A percentile compares a stretch with the other conserved stretches of the same genome.
These are phyloP conservation scores for Asclepias syriaca DNA, from an alignment of 257 asterid species.

Conservation along the genomic window DNA sequence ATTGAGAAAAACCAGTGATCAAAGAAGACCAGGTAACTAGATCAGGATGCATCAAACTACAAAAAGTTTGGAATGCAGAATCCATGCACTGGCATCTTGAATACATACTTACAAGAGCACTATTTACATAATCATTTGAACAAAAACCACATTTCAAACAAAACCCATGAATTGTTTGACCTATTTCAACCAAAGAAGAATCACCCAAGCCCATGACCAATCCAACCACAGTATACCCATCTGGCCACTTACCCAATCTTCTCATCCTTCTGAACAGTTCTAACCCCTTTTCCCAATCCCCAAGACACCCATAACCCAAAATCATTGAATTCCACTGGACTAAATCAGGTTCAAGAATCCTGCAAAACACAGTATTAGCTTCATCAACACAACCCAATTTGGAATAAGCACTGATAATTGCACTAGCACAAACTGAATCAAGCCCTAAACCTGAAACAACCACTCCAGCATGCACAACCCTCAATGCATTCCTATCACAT, in stretches of 20 bases:
- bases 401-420: constrained; percentile 67
- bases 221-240: constrained; percentile 70
- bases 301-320: constrained; percentile 48
- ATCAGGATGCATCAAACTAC: constrained; percentile 45
- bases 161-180: constrained; percentile 53
- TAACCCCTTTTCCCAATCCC: constrained; percentile 41
- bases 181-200: constrained; percentile 22
- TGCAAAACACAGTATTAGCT: constrained; percentile 43
- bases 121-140: constrained; percentile 51
- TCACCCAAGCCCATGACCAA: constrained; percentile 34
- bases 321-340: constrained; percentile 77
- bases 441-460: constrained; percentile 49
- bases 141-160: constrained; percentile 50
- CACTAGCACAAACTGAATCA: constrained; percentile 59
- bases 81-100: constrained; percentile 45
- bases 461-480: constrained; percentile 48
- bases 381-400: constrained; percentile 45
- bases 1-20: constrained; percentile 52
- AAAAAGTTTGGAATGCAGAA: constrained; percentile 42
- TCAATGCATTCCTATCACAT: constrained; percentile 27
- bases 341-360: constrained; percentile 59
- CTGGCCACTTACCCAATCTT: constrained; percentile 43
- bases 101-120: constrained; percentile 63
- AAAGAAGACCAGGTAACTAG: constrained; percentile 78
- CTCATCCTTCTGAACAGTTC: constrained; percentile 44